A percentile compares a stretch with the other conserved stretches of the same genome.
Conservation (phyloP, 148 eudicot species). For the Rhododendron griersonianum region DNA sequence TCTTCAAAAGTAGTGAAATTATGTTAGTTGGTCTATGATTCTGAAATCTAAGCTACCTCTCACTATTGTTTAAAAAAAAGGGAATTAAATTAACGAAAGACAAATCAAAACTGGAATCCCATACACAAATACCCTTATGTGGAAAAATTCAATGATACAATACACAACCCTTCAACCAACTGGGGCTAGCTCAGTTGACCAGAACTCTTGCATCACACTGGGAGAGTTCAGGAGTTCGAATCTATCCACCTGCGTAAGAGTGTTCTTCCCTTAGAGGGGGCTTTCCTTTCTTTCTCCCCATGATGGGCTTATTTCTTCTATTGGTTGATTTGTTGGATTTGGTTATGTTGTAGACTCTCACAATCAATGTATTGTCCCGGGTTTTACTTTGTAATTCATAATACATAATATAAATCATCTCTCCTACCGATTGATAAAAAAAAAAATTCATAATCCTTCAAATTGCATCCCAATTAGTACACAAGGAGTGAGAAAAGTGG, state of each 20-base stretch:
- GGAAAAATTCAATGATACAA: not conserved
- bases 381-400: too few relatives aligned
- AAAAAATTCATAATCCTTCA: not conserved
- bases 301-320: too few relatives aligned
- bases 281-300: too few relatives aligned
- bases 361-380: too few relatives aligned
- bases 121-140: not conserved
- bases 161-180: not conserved
- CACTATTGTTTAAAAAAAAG: not conserved
- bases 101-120: not conserved
- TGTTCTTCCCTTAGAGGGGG: not conserved
- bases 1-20: not conserved
- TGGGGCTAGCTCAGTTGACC: too few relatives aligned
- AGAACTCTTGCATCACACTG: too few relatives aligned
- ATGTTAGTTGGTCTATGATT: not conserved
- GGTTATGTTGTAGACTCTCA: too few relatives aligned
- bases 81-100: not conserved
- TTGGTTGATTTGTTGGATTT: too few relatives aligned
- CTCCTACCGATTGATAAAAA: not conserved
- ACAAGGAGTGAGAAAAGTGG: not conserved
- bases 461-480: not conserved
- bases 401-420: not conserved
- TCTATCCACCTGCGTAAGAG: not conserved
- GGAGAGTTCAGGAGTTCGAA: too few relatives aligned
- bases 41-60: not conserved